Evolutionary conservation across 1,139 yeast species (phyloP).

Genomic region (Diutina siamensis): DNA sequence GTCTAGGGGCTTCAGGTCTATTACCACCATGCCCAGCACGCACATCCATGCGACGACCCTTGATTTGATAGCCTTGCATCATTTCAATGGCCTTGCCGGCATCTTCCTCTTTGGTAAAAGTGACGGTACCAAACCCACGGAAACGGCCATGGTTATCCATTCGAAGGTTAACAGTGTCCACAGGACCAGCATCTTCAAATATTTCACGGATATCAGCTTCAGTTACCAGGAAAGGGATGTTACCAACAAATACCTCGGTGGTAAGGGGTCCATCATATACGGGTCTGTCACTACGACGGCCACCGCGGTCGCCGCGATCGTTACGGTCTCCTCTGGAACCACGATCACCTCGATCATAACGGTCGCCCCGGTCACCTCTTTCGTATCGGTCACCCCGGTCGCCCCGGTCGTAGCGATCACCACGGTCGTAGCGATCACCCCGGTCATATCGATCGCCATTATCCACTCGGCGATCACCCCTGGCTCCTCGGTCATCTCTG

Average conservation of each 20-base stretch:
- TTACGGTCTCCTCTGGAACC: conserved; percentile 9
- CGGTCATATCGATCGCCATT: too few relatives aligned
- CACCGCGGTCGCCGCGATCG: conserved; percentile 8
- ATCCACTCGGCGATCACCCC: conserved; percentile 9
- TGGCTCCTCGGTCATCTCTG: conserved; percentile 10
- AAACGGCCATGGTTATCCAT: conserved; percentile 67
- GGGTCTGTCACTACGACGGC: conserved; percentile 17
- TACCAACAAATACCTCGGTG: conserved; percentile 69
- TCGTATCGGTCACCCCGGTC: conserved; percentile 10
- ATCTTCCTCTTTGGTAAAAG: conserved; percentile 46
- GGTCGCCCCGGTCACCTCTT: conserved; percentile 10
- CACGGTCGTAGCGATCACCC: background rate
- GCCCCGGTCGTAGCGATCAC: conserved; percentile 5
- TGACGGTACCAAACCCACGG: conserved; percentile 76
- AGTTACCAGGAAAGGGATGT: conserved; percentile 66
- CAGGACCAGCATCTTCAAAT: conserved; percentile 67
- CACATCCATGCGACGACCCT: conserved; percentile 61
- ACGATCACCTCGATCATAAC: conserved; percentile 10
- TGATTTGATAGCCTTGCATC: conserved; percentile 55
- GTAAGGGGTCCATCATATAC: background rate
- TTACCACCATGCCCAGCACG: conserved; percentile 41
- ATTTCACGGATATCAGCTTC: conserved; percentile 85
- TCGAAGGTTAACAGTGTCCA: conserved; percentile 65
- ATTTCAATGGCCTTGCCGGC: conserved; percentile 51
- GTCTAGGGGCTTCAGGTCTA: background rate